phyloP scores from a whole-genome alignment of 1,139 yeast species.

The Blastobotrys buckinghamii region DNA sequence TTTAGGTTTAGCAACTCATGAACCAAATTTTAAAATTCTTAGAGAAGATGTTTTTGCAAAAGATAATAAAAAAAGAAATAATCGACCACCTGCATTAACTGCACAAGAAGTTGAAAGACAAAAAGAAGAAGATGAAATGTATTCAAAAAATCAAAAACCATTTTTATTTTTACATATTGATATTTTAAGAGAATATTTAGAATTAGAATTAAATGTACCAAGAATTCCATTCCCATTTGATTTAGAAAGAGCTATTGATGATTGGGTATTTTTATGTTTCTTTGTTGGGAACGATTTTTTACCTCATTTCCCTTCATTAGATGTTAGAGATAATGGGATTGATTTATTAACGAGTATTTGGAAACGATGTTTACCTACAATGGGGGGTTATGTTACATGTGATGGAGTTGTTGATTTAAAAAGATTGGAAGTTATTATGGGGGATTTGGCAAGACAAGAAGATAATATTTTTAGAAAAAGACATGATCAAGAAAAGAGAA shows the following conservation, averaged over 20 bases:
- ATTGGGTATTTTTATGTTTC: conserved; percentile 98
- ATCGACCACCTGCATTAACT: conserved; percentile 19
- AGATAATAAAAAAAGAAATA: conserved; percentile 44
- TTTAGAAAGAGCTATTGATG: conserved; percentile 92
- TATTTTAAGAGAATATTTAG: conserved; percentile 81
- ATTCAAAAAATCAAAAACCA: conserved; percentile 59
- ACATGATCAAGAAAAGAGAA: conserved; percentile 60
- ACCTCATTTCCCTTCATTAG: conserved; percentile 92
- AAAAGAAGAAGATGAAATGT: conserved; percentile 51
- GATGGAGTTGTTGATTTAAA: conserved; percentile 78
- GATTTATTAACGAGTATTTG: conserved; percentile 76
- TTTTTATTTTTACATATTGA: conserved; percentile 92
- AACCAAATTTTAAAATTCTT: conserved; percentile 88
- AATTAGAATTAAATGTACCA: conserved; percentile 68
- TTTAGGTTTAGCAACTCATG: conserved; percentile 95
- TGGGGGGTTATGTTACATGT: conserved; percentile 77
- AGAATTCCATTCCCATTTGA: conserved; percentile 71
- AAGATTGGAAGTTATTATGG: conserved; percentile 68
- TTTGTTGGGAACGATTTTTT: conserved; percentile 98
- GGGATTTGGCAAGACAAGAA: conserved; percentile 64
- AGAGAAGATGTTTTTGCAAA: conserved; percentile 95
- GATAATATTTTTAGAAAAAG: conserved; percentile 69
- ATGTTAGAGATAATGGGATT: conserved; percentile 91
- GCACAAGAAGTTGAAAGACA: conserved; percentile 32
- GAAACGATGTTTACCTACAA: conserved; percentile 63